phyloP scores from a whole-genome alignment of 306 rosid species.

The Styphnolobium japonicum region DNA sequence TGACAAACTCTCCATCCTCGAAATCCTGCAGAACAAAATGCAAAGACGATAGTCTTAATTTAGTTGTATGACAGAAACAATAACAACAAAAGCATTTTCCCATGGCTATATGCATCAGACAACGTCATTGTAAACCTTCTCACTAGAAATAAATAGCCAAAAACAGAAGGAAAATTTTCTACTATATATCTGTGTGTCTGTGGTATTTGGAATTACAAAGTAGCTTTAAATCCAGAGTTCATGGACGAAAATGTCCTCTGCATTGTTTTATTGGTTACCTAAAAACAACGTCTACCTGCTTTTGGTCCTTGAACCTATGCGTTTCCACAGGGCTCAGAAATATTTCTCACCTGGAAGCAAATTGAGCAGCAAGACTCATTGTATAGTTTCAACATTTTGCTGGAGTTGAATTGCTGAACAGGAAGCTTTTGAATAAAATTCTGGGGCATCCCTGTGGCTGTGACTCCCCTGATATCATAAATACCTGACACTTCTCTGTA shows the following conservation, averaged over 20 bases:
- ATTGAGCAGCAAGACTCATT: conserved; percentile 30
- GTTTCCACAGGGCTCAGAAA: neutral
- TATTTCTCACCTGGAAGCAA: conserved; percentile 23
- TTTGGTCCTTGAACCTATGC: neutral
- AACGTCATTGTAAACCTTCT: too few relatives aligned
- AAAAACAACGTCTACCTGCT: neutral
- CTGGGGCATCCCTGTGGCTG: neutral
- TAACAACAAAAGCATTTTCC: too few relatives aligned
- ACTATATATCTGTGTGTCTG: neutral
- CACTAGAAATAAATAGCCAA: neutral
- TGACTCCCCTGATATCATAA: neutral
- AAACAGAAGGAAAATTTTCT: neutral
- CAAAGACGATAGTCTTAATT: neutral
- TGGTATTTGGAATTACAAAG: neutral
- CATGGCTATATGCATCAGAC: too few relatives aligned
- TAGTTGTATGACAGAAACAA: neutral
- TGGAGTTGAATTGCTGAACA: conserved; percentile 13
- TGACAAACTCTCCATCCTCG: conserved; percentile 21
- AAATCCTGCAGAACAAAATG: conserved; percentile 12
- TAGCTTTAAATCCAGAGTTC: too few relatives aligned
- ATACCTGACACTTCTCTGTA: conserved; percentile 15
- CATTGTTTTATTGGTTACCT: neutral
- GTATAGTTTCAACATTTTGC: neutral
- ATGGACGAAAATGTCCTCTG: neutral
- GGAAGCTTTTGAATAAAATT: conserved; percentile 17